Conservation (phyloP, 345 rosid genomes). For the Mangifera indica region DNA sequence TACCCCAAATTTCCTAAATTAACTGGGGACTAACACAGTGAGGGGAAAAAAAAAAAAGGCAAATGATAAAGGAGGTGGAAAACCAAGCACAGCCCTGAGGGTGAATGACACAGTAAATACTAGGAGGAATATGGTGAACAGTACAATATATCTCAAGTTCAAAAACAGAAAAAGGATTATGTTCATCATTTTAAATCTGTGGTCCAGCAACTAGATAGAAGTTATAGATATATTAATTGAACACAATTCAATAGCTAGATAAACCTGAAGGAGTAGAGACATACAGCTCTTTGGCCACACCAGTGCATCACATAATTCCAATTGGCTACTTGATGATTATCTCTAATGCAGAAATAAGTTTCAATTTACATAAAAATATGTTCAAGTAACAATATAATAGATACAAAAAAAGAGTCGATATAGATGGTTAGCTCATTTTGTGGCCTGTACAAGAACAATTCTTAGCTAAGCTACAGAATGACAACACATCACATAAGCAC, state of each 20-base stretch:
- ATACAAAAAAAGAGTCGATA: slow-evolving; percentile 1
- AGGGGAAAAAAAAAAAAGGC: neutral
- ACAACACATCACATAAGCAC: neutral
- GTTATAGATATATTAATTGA: neutral
- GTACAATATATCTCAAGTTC: neutral
- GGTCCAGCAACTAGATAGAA: neutral
- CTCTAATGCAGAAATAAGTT: slow-evolving; percentile 33
- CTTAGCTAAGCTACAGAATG: neutral
- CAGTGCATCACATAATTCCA: slow-evolving; percentile 66
- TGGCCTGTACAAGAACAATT: slow-evolving; percentile 7
- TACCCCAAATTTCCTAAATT: too few relatives aligned
- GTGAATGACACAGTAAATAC: neutral
- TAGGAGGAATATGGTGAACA: neutral
- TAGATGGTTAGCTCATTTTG: slow-evolving; percentile 6
- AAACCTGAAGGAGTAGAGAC: slow-evolving; percentile 80
- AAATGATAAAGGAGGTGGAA: neutral
- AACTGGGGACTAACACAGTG: too few relatives aligned
- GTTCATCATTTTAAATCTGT: neutral
- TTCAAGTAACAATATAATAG: neutral
- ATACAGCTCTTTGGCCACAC: slow-evolving; percentile 81
- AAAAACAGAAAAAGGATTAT: neutral
- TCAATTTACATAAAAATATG: neutral
- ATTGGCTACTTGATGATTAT: slow-evolving; percentile 69
- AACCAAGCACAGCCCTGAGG: neutral
- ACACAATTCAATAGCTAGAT: neutral